These are phyloP conservation scores for Marchantia polymorpha DNA, from an alignment of 225 moss, liverwort and hornwort genomes.

Conservation along the genomic window DNA sequence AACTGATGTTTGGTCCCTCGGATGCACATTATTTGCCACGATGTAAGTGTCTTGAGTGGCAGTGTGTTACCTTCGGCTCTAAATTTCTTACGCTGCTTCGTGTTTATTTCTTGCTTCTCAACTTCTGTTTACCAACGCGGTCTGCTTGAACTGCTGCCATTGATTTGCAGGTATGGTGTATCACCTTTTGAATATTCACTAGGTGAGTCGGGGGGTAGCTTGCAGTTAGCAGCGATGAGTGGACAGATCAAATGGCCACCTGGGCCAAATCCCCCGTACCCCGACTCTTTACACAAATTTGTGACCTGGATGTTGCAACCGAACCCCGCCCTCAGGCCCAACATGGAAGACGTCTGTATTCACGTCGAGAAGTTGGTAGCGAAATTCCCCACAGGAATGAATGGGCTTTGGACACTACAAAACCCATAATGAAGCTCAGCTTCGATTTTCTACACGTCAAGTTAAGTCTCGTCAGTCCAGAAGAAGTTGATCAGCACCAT, in stretches of 20 bases:
- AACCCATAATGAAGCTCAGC: slow-evolving; percentile 23
- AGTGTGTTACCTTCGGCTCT: not conserved
- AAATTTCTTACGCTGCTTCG: not conserved
- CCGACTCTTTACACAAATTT: slow-evolving; percentile 65
- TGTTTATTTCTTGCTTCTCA: not conserved
- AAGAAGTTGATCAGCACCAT: slow-evolving; percentile 11
- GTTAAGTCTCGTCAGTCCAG: not conserved
- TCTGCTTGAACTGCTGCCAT: not conserved
- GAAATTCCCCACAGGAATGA: slow-evolving; percentile 49
- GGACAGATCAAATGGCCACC: slow-evolving; percentile 78
- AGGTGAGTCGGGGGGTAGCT: slow-evolving; percentile 80
- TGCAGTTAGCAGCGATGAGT: slow-evolving; percentile 78
- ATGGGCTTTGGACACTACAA: slow-evolving; percentile 66
- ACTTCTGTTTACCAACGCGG: not conserved
- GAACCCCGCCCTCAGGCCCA: slow-evolving; percentile 56
- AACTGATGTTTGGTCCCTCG: slow-evolving; percentile 93
- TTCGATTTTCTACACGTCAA: not conserved
- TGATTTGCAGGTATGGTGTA: slow-evolving; percentile 76
- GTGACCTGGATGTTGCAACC: slow-evolving; percentile 90
- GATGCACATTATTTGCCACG: slow-evolving; percentile 88
- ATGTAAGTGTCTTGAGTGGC: slow-evolving; percentile 52
- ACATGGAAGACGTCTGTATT: slow-evolving; percentile 66
- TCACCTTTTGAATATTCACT: slow-evolving; percentile 90
- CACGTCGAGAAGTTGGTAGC: slow-evolving; percentile 74
- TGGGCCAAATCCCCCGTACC: slow-evolving; percentile 73